Evolutionary conservation across 179 eudicot genomes (phyloP).

Genomic region (Gypsophila paniculata): DNA sequence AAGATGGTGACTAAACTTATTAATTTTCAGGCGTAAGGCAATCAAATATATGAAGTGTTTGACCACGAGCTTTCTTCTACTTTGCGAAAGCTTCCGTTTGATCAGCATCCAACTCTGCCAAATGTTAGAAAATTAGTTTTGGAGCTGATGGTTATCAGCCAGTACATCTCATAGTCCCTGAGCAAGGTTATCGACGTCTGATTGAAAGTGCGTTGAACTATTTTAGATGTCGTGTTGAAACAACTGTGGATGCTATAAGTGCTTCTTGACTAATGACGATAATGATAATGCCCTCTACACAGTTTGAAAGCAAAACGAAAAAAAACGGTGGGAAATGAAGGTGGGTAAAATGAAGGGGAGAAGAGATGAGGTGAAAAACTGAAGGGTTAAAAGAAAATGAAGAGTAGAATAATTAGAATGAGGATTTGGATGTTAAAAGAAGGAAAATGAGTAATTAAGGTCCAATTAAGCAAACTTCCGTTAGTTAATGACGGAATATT

Average conservation of each 20-base stretch:
- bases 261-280: neutral
- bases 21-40: constrained; percentile 70
- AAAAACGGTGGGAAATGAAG: no score
- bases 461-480: no score
- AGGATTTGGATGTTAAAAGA: no score
- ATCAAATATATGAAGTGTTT: constrained; percentile 83
- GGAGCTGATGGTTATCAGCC: constrained; percentile 96
- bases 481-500: no score
- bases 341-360: no score
- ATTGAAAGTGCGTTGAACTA: constrained; percentile 73
- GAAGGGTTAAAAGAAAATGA: no score
- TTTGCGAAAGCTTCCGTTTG: constrained; percentile 78
- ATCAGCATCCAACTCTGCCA: constrained; percentile 72
- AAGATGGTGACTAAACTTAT: neutral
- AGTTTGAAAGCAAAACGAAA: no score
- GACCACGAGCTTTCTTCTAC: constrained; percentile 98
- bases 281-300: no score
- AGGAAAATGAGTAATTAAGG: no score
- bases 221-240: constrained; percentile 84
- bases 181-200: constrained; percentile 89
- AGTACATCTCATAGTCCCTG: constrained; percentile 91
- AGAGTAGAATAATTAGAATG: no score
- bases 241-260: constrained; percentile 91
- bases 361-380: no score
- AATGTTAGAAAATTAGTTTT: constrained; percentile 72